These are phyloP conservation scores for Amaranthus tricolor DNA, from an alignment of 179 eudicot species.

Conservation along the genomic window DNA sequence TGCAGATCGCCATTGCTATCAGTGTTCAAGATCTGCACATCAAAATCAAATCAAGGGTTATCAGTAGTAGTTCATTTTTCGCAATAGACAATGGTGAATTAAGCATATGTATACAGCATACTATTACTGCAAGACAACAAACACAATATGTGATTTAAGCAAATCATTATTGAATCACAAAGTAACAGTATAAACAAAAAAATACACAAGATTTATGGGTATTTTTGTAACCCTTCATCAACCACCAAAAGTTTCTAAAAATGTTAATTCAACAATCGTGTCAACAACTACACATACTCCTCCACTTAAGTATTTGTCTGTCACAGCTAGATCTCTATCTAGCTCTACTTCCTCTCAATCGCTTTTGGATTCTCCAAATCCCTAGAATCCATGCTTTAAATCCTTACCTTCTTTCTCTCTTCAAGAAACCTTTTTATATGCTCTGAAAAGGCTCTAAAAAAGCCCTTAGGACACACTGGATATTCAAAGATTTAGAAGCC, in stretches of 20 bases:
- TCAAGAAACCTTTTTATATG: too few relatives aligned
- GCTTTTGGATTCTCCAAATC: too few relatives aligned
- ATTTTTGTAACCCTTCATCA: neutral
- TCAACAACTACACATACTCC: neutral
- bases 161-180: neutral
- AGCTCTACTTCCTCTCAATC: too few relatives aligned
- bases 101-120: neutral
- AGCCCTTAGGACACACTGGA: too few relatives aligned
- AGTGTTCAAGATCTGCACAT: constrained; percentile 63
- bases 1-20: constrained; percentile 69
- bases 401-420: too few relatives aligned
- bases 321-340: too few relatives aligned
- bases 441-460: too few relatives aligned
- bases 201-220: too few relatives aligned
- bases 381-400: too few relatives aligned
- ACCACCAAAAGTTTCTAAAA: neutral
- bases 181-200: neutral
- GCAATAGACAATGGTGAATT: too few relatives aligned
- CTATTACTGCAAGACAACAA: neutral
- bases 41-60: constrained; percentile 2
- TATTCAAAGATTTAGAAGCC: too few relatives aligned
- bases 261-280: neutral
- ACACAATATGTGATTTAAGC: neutral
- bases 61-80: neutral
- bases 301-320: too few relatives aligned